Evolutionary conservation across 1,284 basidiomycete genomes (phyloP), one percentile per base, ranked within the genome.

Genomic region (Exobasidium rhododendri): DNA sequence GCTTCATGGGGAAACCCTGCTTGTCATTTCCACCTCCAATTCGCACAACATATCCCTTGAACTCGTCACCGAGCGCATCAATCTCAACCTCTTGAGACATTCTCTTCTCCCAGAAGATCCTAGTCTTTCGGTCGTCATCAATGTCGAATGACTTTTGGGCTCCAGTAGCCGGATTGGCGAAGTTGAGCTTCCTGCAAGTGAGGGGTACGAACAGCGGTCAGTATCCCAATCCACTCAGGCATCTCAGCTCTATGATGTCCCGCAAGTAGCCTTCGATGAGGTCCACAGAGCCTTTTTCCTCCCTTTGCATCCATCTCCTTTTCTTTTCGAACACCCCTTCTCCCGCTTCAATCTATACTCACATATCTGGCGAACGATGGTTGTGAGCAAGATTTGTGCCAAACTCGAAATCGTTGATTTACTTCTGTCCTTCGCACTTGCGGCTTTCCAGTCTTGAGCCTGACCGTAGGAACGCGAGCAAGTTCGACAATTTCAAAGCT

Each of bases 1-100:
- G 94, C 85, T 97, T 97, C 93, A 97, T 97, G 59, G 93, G 92
- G 87, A 96, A 96, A 82, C 79, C 79, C 72, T 80, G 79, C 75
- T 80, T 93, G 86, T 94, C 92, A 85, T 94, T 94, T 68, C 92
- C 92, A 79, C 94, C 94, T 53, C 92, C 93, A 84, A 98, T 91
- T 80, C 93, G 89, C 86, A 97, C 88, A 82, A 97, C 84, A 85
- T 97, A 97, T 66, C 94, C 94, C 83, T 92, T 92, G 86, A 88
- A 97, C 84, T 97, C 94, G 81, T 96, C 91, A 77, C 94, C 93
- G 77, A 97, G 84, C 59, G 88, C 82, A 85, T 96, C 93, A 71
- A 87, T 90, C 64, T 90, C 86, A 78, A 97, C 91, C 83, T 97
- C 94, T 82, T 97, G 92, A 47, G 91, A 81, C 85, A 97, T 94